Conservation (phyloP, 140 eudicot species). For the Eryngium alpinum region DNA sequence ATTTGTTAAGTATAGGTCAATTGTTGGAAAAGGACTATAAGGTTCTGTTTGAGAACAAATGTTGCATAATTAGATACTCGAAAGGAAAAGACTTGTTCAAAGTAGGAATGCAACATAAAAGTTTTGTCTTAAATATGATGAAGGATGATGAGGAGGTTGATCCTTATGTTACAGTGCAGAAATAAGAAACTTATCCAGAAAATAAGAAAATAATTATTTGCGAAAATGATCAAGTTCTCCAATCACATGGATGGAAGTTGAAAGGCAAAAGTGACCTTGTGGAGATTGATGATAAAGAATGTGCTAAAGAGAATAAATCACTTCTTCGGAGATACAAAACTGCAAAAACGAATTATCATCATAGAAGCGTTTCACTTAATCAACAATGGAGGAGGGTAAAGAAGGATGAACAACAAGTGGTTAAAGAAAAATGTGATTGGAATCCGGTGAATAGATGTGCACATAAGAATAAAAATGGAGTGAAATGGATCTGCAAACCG, state of each 20-base stretch:
- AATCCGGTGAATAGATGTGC: background rate
- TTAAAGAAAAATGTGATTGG: too few relatives aligned
- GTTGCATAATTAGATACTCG: background rate
- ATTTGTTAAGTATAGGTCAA: slow-evolving; percentile 17
- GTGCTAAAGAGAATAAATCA: background rate
- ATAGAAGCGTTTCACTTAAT: too few relatives aligned
- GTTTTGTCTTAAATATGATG: slow-evolving; percentile 8
- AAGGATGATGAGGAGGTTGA: slow-evolving; percentile 10
- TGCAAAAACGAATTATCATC: too few relatives aligned
- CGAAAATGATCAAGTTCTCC: background rate
- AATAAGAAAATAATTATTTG: background rate
- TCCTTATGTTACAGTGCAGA: too few relatives aligned
- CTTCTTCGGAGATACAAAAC: background rate
- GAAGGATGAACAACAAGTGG: too few relatives aligned
- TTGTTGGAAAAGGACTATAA: slow-evolving; percentile 9
- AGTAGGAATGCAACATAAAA: slow-evolving; percentile 14
- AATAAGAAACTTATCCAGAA: background rate
- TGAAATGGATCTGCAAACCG: background rate
- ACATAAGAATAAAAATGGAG: background rate
- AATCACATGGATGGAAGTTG: background rate
- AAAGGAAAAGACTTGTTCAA: slow-evolving; percentile 6
- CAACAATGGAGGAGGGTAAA: too few relatives aligned
- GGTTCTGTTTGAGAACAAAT: slow-evolving; percentile 1
- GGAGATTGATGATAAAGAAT: background rate
- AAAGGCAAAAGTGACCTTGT: background rate